A percentile compares a stretch with the other conserved stretches of the same genome.
Conservation (phyloP, 768 basidiomycete genomes). For the Lactifluus volemus region DNA sequence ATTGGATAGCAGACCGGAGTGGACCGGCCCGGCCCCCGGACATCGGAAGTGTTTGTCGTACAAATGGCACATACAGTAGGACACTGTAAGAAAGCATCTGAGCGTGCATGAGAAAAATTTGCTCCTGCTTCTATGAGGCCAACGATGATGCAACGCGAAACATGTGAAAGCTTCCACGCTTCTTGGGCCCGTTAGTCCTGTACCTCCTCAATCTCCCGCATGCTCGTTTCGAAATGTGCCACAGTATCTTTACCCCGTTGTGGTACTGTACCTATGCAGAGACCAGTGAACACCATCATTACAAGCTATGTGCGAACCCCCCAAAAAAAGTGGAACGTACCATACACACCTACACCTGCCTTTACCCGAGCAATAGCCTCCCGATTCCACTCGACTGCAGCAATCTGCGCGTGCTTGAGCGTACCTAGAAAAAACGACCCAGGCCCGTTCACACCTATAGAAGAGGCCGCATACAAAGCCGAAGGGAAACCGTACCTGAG, state of each 20-base stretch:
- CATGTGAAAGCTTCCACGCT: too few relatives aligned
- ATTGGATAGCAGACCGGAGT: too few relatives aligned
- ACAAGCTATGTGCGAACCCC: neutral
- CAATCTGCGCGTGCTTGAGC: conserved; percentile 75
- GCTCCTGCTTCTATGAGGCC: too few relatives aligned
- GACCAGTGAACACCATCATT: neutral
- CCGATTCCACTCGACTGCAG: conserved; percentile 67
- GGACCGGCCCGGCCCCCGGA: too few relatives aligned
- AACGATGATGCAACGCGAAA: too few relatives aligned
- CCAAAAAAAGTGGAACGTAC: neutral
- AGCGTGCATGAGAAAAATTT: too few relatives aligned
- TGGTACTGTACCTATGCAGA: neutral
- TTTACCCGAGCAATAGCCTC: conserved; percentile 61
- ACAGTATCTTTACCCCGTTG: neutral
- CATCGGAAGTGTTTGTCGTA: too few relatives aligned
- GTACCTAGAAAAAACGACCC: conserved; percentile 46
- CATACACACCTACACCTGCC: neutral
- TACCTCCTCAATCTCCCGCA: neutral
- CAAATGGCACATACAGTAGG: too few relatives aligned
- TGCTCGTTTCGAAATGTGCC: neutral
- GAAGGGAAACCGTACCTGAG: conserved; percentile 46
- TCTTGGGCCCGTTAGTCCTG: neutral
- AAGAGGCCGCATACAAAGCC: neutral
- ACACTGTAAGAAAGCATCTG: too few relatives aligned
- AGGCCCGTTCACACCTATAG: neutral